phyloP scores from a whole-genome alignment of 1,284 basidiomycete genomes.

The Ustilago trichophora region DNA sequence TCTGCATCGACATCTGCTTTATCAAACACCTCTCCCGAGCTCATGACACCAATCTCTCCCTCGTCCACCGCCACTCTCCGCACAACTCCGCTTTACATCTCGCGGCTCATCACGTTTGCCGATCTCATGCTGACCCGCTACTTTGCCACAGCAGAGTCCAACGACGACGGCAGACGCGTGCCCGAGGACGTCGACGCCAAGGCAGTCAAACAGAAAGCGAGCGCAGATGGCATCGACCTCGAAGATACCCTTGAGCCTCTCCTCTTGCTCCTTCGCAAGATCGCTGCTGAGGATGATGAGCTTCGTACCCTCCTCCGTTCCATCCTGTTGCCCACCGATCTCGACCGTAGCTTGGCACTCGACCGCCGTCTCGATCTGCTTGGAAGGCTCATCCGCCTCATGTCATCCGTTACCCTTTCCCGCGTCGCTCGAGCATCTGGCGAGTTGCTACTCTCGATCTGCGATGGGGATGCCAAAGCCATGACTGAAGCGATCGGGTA shows the following conservation, averaged over 20 bases:
- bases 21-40: background rate
- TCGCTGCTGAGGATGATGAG: slow-evolving; percentile 36
- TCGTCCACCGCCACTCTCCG: slow-evolving; percentile 19
- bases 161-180: slow-evolving; percentile 11
- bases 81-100: slow-evolving; percentile 21
- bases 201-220: slow-evolving; percentile 18
- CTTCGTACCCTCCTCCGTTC: slow-evolving; percentile 10
- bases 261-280: slow-evolving; percentile 49
- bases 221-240: slow-evolving; percentile 41
- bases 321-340: slow-evolving; percentile 41
- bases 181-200: slow-evolving; percentile 45
- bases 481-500: slow-evolving; percentile 55
- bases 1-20: background rate
- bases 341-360: slow-evolving; percentile 41
- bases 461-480: slow-evolving; percentile 32
- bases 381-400: slow-evolving; percentile 49
- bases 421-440: slow-evolving; percentile 49
- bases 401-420: slow-evolving; percentile 45
- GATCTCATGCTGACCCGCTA: slow-evolving; percentile 44
- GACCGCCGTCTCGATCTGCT: slow-evolving; percentile 50
- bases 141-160: slow-evolving; percentile 2
- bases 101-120: slow-evolving; percentile 22
- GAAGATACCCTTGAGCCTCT: slow-evolving; percentile 53
- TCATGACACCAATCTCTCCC: slow-evolving; percentile 20
- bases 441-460: slow-evolving; percentile 51